These are phyloP conservation scores for Coemansia sp. DNA, from an alignment of 192 early-diverging fungal genomes.

Conservation along the genomic window DNA sequence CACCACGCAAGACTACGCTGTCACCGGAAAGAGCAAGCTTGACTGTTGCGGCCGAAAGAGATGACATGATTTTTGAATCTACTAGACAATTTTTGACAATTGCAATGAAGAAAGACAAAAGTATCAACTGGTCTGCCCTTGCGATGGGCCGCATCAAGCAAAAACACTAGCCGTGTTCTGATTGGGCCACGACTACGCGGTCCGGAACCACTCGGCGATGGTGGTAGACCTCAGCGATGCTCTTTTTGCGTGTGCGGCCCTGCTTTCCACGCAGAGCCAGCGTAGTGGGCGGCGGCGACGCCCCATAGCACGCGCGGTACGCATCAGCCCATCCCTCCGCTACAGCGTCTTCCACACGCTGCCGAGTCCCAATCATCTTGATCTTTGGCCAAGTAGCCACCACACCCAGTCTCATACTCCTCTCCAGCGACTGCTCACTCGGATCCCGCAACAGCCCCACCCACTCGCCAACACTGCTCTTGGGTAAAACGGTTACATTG, in stretches of 20 bases:
- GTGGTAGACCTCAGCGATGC: background rate
- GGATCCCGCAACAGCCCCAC: conserved; percentile 66
- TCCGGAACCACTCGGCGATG: conserved; percentile 13
- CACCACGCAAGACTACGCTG: conserved; percentile 84
- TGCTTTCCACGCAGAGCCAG: background rate
- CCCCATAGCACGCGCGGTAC: background rate
- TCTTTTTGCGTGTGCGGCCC: background rate
- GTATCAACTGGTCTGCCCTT: background rate
- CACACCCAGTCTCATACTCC: conserved; percentile 62
- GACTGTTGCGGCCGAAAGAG: conserved; percentile 65
- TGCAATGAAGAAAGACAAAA: background rate
- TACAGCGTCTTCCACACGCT: conserved; percentile 73
- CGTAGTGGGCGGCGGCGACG: background rate
- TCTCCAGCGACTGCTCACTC: conserved; percentile 51
- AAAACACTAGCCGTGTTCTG: background rate
- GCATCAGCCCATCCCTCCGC: conserved; percentile 15
- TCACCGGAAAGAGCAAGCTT: conserved; percentile 92
- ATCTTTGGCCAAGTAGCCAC: conserved; percentile 74
- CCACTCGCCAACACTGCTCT: conserved; percentile 62
- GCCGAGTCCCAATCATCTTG: conserved; percentile 69
- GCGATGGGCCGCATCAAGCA: no score
- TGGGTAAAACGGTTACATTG: conserved; percentile 78
- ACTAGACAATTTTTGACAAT: background rate
- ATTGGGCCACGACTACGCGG: conserved; percentile 12
- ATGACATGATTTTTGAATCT: conserved; percentile 1